Evolutionary conservation across 495 filamentous ascomycete species (phyloP), one percentile per base, ranked within the genome.

Genomic region (Daldinia loculata): DNA sequence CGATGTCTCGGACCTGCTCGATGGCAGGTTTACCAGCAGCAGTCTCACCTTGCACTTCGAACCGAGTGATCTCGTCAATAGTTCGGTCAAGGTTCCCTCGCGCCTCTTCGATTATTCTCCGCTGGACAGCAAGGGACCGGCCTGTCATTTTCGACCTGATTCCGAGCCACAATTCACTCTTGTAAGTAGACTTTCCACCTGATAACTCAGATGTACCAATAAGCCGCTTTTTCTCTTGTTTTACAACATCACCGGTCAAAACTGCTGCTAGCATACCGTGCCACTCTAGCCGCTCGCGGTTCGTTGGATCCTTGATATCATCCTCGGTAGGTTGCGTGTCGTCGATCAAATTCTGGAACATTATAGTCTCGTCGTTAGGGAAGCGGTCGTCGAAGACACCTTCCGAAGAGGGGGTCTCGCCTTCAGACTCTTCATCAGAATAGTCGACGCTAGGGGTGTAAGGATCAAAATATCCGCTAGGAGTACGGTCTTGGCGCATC

Each of bases 191-290:
- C 63, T 92, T 90, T 39, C 88, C 89, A 59, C 90, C 87, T 59
- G 91, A 88, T 58, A 85, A 82, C 69, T 97, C 95, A 7, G 88
- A 85, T 24, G 91, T 88, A 17, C 94, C 95, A 72, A 95, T 93
- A 70, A 99, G 80, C 32, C 95, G 88, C 75, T 97, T 95, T 82
- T 98, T 99, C 82, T 99, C 95, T 78, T 99, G 95, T 69, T 92
- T 92, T 24, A 99, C 95, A 11, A 99, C 96, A 78, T 99, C 95
- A 57, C 95, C 95, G 38, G 94, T 98, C 70, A 99, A 80, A 3
- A 99, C 95, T 1, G 93, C 94, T 29, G 94, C 93, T 41, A 99
- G 83, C 95, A 99, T 99, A 4, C 92, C 91, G 81, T 99, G 95
- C 95, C 95, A 99, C 80, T 99, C 96, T 29, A 99, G 82, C 39